Conservation (phyloP, 805 yeast genomes). For the Kodamaea hsintzibuensis region DNA sequence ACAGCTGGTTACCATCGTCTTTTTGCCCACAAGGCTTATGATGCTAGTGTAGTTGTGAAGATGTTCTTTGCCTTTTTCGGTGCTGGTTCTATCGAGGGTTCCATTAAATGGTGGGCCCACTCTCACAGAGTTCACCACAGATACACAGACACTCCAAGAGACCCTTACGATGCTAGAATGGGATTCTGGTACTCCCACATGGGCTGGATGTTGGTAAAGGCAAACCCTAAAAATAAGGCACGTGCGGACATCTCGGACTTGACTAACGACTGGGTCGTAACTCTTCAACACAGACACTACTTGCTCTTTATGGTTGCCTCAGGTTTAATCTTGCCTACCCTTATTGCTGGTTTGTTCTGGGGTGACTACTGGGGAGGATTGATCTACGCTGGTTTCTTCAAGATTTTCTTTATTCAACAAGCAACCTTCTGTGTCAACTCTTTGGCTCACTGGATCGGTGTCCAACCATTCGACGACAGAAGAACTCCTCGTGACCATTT, state of each 20-base stretch:
- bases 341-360: slow-evolving; percentile 30
- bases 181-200: slow-evolving; percentile 85
- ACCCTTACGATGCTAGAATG: slow-evolving; percentile 82
- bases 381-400: slow-evolving; percentile 71
- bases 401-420: slow-evolving; percentile 73
- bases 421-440: slow-evolving; percentile 87
- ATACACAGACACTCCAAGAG: slow-evolving; percentile 80
- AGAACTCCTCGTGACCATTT: slow-evolving; percentile 86
- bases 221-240: slow-evolving; percentile 80
- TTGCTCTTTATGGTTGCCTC: slow-evolving; percentile 55
- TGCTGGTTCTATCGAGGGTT: slow-evolving; percentile 81
- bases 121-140: slow-evolving; percentile 85
- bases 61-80: slow-evolving; percentile 74
- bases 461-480: slow-evolving; percentile 83
- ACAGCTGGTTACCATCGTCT: slow-evolving; percentile 85
- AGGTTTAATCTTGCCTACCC: slow-evolving; percentile 66
- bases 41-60: slow-evolving; percentile 60
- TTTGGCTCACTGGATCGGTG: slow-evolving; percentile 84
- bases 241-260: slow-evolving; percentile 81
- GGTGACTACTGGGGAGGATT: slow-evolving; percentile 64
- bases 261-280: slow-evolving; percentile 73
- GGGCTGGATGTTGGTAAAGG: slow-evolving; percentile 82
- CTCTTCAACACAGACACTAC: slow-evolving; percentile 82
- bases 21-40: slow-evolving; percentile 75
- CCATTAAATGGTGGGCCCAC: slow-evolving; percentile 89